Conservation (phyloP, 352 stramenopile species). For the Globisporangium perplexum region DNA sequence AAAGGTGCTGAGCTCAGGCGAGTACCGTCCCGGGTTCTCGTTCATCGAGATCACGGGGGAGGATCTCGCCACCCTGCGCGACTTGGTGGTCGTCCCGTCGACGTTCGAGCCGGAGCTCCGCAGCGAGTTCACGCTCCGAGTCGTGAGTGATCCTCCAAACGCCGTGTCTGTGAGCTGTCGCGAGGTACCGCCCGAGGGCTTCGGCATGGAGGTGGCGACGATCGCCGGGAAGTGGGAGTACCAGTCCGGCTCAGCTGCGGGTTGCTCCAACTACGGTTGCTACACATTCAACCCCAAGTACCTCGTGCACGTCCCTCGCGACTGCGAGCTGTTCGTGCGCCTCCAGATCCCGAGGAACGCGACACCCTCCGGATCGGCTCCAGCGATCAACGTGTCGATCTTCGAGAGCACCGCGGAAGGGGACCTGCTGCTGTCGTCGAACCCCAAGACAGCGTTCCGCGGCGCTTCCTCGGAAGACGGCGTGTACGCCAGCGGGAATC, state of each 20-base stretch:
- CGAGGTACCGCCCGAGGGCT: slow-evolving; percentile 45
- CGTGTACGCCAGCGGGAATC: slow-evolving; percentile 47
- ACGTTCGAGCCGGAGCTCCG: slow-evolving; percentile 48
- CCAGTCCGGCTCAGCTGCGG: slow-evolving; percentile 47
- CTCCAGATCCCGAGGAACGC: slow-evolving; percentile 28
- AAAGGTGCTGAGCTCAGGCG: slow-evolving; percentile 54
- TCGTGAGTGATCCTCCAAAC: slow-evolving; percentile 54
- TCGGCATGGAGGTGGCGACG: slow-evolving; percentile 37
- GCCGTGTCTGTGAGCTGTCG: slow-evolving; percentile 20
- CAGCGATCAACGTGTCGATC: slow-evolving; percentile 70
- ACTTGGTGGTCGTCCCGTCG: slow-evolving; percentile 71
- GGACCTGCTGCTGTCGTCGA: slow-evolving; percentile 53
- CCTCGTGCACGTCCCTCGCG: slow-evolving; percentile 46
- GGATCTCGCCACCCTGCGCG: slow-evolving; percentile 18
- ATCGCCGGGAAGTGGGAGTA: slow-evolving; percentile 47
- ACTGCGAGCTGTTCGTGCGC: slow-evolving; percentile 51
- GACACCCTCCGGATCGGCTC: slow-evolving; percentile 1
- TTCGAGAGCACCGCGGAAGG: slow-evolving; percentile 58
- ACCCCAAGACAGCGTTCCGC: slow-evolving; percentile 43
- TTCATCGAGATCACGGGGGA: slow-evolving; percentile 43
- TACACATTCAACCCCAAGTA: slow-evolving; percentile 83
- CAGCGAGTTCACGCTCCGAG: slow-evolving; percentile 43
- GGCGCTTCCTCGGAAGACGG: slow-evolving; percentile 47
- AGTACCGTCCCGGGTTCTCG: slow-evolving; percentile 79
- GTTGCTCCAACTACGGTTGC: slow-evolving; percentile 74